phyloP scores from a whole-genome alignment of 2,329 filamentous ascomycete species.

The Periconia macrospinosa region DNA sequence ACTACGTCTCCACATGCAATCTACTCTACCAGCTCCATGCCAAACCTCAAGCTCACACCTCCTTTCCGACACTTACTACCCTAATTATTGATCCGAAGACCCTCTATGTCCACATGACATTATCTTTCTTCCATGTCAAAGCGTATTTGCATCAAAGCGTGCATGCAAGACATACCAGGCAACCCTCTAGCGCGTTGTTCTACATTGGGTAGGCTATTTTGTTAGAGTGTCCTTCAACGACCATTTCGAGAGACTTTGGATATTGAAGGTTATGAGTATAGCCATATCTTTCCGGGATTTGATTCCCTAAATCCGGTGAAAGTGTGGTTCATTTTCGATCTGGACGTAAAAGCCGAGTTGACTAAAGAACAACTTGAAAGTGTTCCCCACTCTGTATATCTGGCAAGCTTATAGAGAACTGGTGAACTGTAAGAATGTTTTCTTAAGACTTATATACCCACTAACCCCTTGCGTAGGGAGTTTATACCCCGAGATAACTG shows the following conservation, averaged over 20 bases:
- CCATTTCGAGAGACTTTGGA: neutral
- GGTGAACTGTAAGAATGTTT: conserved; percentile 4
- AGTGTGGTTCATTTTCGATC: conserved; percentile 6
- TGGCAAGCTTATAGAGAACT: conserved; percentile 1
- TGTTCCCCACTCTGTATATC: conserved; percentile 4
- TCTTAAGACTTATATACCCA: neutral
- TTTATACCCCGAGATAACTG: conserved; percentile 3
- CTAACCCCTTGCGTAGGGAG: conserved; percentile 3
- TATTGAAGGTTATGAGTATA: conserved; percentile 3
- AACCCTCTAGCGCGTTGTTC: neutral
- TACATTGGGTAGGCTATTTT: conserved; percentile 5
- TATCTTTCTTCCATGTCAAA: too few species aligned
- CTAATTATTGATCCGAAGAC: too few species aligned
- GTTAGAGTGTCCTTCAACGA: neutral
- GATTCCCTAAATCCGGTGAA: conserved; percentile 4
- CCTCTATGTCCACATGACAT: too few species aligned
- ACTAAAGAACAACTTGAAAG: conserved; percentile 1
- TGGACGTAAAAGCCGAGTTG: conserved; percentile 2
- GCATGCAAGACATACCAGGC: conserved; percentile 4
- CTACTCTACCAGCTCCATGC: too few species aligned
- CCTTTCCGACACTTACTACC: too few species aligned
- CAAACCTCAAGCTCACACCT: too few species aligned
- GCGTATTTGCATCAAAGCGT: conserved; percentile 1
- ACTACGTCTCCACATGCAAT: too few species aligned
- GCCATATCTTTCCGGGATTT: conserved; percentile 1